Evolutionary conservation across 805 yeast species (phyloP).

Genomic region (Pichia gijzeniarum): DNA sequence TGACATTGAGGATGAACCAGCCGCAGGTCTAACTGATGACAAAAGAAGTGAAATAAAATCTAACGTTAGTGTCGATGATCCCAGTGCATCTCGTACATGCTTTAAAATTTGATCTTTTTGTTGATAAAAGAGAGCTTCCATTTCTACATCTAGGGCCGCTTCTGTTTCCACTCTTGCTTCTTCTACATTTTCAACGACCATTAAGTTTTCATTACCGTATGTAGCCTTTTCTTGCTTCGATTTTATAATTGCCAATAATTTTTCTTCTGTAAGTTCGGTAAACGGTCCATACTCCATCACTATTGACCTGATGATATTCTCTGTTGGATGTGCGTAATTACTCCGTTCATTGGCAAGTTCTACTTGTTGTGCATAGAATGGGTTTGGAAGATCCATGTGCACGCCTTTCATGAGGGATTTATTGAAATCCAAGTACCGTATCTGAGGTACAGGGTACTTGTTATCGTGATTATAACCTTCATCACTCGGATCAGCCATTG

Average conservation of each 20-base stretch:
- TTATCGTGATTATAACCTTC: too few species aligned
- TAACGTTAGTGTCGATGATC: conserved; percentile 81
- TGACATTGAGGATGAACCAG: conserved; percentile 83
- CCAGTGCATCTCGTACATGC: conserved; percentile 60
- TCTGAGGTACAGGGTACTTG: too few species aligned
- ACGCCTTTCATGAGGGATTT: conserved; percentile 11
- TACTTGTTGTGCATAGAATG: conserved; percentile 8
- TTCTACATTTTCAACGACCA: conserved; percentile 17
- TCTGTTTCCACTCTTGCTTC: conserved; percentile 17
- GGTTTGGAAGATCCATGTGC: conserved; percentile 13
- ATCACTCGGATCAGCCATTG: too few species aligned
- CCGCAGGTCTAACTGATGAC: conserved; percentile 76
- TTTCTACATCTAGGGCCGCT: conserved; percentile 9
- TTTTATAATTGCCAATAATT: conserved; percentile 40
- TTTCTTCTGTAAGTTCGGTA: conserved; percentile 49
- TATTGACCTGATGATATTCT: conserved; percentile 12
- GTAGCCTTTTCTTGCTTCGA: conserved; percentile 13
- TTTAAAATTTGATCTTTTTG: conserved; percentile 48
- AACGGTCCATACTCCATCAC: conserved; percentile 35
- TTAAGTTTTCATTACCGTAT: too few species aligned
- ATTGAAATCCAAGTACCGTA: too few species aligned
- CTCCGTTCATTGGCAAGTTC: neutral
- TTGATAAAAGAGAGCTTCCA: conserved; percentile 37
- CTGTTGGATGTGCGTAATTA: conserved; percentile 19
- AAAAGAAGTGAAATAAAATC: conserved; percentile 83